phyloP scores from a whole-genome alignment of 371 early-diverging fungal genomes.

The Rhizopus stolonifer region DNA sequence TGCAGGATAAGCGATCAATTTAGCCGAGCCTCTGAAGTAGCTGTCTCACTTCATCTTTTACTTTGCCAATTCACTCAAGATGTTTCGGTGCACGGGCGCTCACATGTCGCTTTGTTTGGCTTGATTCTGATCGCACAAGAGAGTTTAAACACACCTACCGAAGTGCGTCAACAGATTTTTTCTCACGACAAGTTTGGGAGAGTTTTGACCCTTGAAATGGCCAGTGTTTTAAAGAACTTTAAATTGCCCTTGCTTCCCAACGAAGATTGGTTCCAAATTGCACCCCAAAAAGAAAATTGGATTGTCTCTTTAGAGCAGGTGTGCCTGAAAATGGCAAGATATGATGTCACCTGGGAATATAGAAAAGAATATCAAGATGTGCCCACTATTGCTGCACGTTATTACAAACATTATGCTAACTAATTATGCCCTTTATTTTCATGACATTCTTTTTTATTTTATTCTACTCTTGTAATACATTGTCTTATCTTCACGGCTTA shows the following conservation, averaged over 20 bases:
- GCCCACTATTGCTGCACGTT: constrained; percentile 27
- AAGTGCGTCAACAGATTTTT: constrained; percentile 42
- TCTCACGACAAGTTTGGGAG: constrained; percentile 41
- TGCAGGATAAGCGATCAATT: constrained; percentile 38
- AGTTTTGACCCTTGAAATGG: constrained; percentile 35
- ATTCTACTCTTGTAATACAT: constrained; percentile 41
- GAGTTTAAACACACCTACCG: constrained; percentile 30
- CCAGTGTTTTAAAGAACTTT: constrained; percentile 31
- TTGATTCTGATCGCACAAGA: constrained; percentile 32
- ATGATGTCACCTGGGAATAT: constrained; percentile 45
- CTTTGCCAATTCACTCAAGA: constrained; percentile 21
- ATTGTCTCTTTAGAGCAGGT: constrained; percentile 21
- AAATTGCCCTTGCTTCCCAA: constrained; percentile 13
- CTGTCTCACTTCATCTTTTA: constrained; percentile 23
- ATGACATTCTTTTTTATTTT: constrained; percentile 26
- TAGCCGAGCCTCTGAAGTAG: constrained; percentile 26
- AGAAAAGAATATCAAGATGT: constrained; percentile 41
- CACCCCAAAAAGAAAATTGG: constrained; percentile 19
- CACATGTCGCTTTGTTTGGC: constrained; percentile 23
- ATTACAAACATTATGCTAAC: constrained; percentile 10
- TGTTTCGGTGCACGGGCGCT: constrained; percentile 9
- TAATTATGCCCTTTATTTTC: background rate
- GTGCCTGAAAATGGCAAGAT: constrained; percentile 27
- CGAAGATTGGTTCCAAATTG: background rate
- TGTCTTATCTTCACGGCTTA: constrained; percentile 22